Evolutionary conservation across 1,139 yeast species (phyloP), one percentile per base, ranked within the genome.

Genomic region (Scheffersomyces lignicola): DNA sequence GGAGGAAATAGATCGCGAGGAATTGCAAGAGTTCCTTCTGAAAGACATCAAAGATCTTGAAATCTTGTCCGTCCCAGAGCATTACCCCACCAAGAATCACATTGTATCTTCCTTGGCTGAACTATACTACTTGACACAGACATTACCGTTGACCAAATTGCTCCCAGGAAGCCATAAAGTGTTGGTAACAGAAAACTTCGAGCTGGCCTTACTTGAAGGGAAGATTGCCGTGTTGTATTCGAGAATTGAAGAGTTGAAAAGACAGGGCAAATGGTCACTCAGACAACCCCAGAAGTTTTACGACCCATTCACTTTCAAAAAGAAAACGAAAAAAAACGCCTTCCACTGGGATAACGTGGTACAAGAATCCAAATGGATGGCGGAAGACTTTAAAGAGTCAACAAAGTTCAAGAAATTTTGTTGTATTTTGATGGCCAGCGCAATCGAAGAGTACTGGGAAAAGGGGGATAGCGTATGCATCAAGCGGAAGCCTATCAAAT

Each of bases 141-240:
- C 96, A 0, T 67, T 88, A 31, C 97, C 97, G 0, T 62, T 90
- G 31, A 80, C 85, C 10, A 88, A 85, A 51, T 63, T 90, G 20
- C 66, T 92, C 22, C 92, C 96, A 0, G 77, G 89, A 21, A 81
- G 96, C 7, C 95, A 89, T 52, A 92, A 92, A 55, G 83, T 86
- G 0, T 66, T 92, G 32, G 80, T 88, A 36, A 86, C 97, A 0
- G 94, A 86, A 33, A 78, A 86, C 40, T 92, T 80, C 60, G 95
- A 88, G 51, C 75, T 85, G 49, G 88, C 96, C 0, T 65, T 90
- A 18, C 74, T 88, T n/a, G 99, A 92, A 54, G 96, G 97, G 7
- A 86, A 90, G 54, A 80, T 92, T 7, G 88, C 96, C 0, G 96
- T 89, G n/a, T 78, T 88, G 11, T 86, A 88, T 50, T 86, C 95